Base-by-base conservation (phyloP, 1,284 basidiomycete genomes). In the Puccinia polysora region DNA sequence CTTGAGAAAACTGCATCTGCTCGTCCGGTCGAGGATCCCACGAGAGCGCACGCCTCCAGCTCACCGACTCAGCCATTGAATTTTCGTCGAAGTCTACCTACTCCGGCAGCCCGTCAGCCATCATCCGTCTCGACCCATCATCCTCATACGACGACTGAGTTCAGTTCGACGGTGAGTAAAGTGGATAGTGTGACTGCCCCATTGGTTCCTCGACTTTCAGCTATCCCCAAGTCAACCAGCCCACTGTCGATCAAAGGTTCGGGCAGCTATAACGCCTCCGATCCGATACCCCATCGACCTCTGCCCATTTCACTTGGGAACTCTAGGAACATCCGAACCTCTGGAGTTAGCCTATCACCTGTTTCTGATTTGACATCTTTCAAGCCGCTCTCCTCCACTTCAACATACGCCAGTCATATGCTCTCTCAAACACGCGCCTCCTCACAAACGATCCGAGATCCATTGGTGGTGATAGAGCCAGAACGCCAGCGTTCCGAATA, bases 151-250 rank as follows among this genome's bases (percentile, higher is more conserved):
- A n/a, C n/a, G n/a, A n/a, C n/a, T n/a, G n/a, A n/a, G n/a, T n/a
- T n/a, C n/a, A n/a, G n/a, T n/a, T n/a, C n/a, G n/a, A 43, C 8
- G 8, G 8, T 8, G 18, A 18, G 18, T 43, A 18, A 8, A 43
- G 8, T 10, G 36, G 40, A 45, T 43, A 3, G 2, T 43, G 18
- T 36, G 1, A 45, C 38, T 20, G 23, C 43, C 8, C 43, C 23
- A 3, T 30, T 28, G 2, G 18, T 7, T 15, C 34, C 4, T 14
- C 43, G 60, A 30, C 60, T 63, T 36, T 63, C 60, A n/a, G 45
- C 60, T 2, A 63, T 65, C 1, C 63, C 50, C 14, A 65, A 53
- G 40, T 65, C 63, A 2, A 18, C 63, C 34, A 53, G 20, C 14
- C 63, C 50, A 2, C 25, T 65, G 1, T 53, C 63, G 14, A n/a